Evolutionary conservation across 495 filamentous ascomycete genomes (phyloP), one percentile per base, ranked within the genome.

Genomic region (Articulospora tetracladia): DNA sequence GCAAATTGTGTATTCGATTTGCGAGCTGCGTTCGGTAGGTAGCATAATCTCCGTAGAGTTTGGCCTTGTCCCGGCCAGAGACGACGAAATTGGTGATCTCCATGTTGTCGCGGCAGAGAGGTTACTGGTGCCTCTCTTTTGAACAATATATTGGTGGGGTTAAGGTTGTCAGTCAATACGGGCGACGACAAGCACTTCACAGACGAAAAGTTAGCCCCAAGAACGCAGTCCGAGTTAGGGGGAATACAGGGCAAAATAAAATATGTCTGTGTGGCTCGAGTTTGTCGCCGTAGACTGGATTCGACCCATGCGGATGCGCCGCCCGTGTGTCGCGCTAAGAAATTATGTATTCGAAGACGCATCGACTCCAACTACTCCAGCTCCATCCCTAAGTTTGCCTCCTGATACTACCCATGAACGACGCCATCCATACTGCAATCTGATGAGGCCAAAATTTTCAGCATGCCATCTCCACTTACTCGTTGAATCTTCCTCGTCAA

Each of bases 31-130:
- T 78, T 57, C 89, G 86, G 71, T 98, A 97, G 27, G 87, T 87
- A 72, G 83, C 85, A 76, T 96, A 92, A 72, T 97, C 92, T 44
- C 93, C 94, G 30, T 91, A 83, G 8, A 96, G 82, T 46, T 96
- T 83, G 6, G 87, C 90, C 66, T 89, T 84, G 69, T 96, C 90
- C 36, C 93, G 77, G 41, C 84, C 82, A 46, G 85, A 83, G 67
- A 89, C 82, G 57, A 98, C 79, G 59, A 89, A 93, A 55, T 83
- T 83, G 20, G 94, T 98, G 70, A 98, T 88, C 57, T 98, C 92
- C 94, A 99, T 98, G 13, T 12, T 50, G 39, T 12, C 39, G 17
- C 11, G 17, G n/a, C 8, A 3, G 3, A 17, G 39, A 44, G 3
- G 39, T 12, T 44, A 3, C n/a, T 8, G 15, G 15, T 44, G 39